Percentiles rank a stretch among this genome's conserved stretches.
Evolutionary conservation across 148 eudicot species (phyloP).

Genomic region (Linanthus parryae): DNA sequence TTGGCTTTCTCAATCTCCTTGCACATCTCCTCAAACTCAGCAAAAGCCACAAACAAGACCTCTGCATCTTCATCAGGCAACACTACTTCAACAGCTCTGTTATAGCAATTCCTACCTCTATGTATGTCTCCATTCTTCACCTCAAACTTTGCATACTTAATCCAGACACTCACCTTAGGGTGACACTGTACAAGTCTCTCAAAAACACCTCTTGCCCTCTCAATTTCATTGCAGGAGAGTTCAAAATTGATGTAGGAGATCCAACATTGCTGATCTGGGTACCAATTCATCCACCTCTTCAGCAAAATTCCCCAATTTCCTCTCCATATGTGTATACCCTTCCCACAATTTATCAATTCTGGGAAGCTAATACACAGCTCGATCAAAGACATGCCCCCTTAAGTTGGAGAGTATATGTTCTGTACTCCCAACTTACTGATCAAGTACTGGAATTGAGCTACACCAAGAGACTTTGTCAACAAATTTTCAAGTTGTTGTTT

Average conservation of each 20-base stretch:
- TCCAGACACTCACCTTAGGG: conserved; percentile 62
- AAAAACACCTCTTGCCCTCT: conserved; percentile 59
- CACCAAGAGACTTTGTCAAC: too few species aligned
- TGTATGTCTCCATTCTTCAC: conserved; percentile 71
- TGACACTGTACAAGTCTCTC: conserved; percentile 60
- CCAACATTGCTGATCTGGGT: too few species aligned
- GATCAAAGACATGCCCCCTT: conserved; percentile 72
- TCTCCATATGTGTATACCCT: conserved; percentile 83
- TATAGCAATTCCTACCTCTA: conserved; percentile 55
- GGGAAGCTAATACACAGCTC: conserved; percentile 54
- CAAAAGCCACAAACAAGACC: conserved; percentile 59
- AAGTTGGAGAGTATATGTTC: too few species aligned
- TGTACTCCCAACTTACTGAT: too few species aligned
- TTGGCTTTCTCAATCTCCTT: conserved; percentile 72
- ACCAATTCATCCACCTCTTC: conserved; percentile 82
- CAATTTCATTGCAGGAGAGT: too few species aligned
- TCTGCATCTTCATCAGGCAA: conserved; percentile 73
- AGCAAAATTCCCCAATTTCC: conserved; percentile 59
- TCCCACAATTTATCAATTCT: conserved; percentile 75
- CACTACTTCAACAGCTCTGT: conserved; percentile 63
- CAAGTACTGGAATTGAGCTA: too few species aligned
- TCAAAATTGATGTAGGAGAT: too few species aligned
- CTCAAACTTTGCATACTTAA: conserved; percentile 70
- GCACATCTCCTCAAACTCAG: too few species aligned
- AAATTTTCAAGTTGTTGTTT: too few species aligned